Evolutionary conservation across 495 filamentous ascomycete genomes (phyloP), one percentile per base, ranked within the genome.

Genomic region (Parathielavia hyrcaniae): DNA sequence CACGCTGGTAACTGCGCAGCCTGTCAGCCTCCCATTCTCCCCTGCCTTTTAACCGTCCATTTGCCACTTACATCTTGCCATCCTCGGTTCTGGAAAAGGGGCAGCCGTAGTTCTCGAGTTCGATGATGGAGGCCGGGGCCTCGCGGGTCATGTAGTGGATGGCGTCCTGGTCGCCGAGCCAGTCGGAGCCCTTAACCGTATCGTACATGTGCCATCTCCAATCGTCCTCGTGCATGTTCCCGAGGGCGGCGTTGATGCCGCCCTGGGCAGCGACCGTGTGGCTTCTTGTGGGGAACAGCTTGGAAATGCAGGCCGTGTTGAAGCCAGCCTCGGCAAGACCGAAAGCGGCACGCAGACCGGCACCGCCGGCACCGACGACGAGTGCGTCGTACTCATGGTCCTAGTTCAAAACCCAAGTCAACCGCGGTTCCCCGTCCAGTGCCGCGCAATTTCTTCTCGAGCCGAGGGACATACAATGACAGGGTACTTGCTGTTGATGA

Each of bases 161-260:
- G 50, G 92, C 92, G 75, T 97, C 92, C 77, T 97, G 92, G 76
- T 97, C 92, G 71, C 92, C 92, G 35, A 97, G 82, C 92, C 92
- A 97, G 80, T 97, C 92, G 54, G 89, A 95, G 66, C 92, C 92
- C 79, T 97, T 97, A 60, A 97, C 92, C 47, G 92, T 97, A 75
- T 97, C 92, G 80, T 97, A 97, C 92, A 97, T 97, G 79, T 97
- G 92, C 92, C 92, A 97, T 74, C 92, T 86, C 92, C 92, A 97
- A 79, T 97, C 92, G 73, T 97, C 92, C 75, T 80, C 79, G 76
- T 83, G 77, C 79, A 81, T 82, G 70, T 97, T 97, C 74, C 92
- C 92, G 63, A 97, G 83, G 46, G 92, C 92, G 62, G 92, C 92
- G 75, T 96, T 96, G 78, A 96, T 95, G 64, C 90, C 90, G 62